Evolutionary conservation across 148 eudicot genomes (phyloP), one percentile per base, ranked within the genome.

Genomic region (Cornus florida): DNA sequence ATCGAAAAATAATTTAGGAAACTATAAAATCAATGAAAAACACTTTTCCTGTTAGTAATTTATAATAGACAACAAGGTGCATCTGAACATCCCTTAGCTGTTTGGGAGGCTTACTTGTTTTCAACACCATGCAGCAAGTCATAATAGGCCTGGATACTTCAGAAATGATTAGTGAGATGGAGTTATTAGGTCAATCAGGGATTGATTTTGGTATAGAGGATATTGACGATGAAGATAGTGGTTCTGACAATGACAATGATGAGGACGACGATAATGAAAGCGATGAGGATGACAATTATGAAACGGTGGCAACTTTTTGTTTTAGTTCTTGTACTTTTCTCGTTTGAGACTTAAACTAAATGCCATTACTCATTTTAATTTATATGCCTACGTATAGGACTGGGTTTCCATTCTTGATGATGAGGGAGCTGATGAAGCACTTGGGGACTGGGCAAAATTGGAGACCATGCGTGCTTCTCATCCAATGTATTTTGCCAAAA

Each of bases 361-460:
- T 50, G 56, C 68, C 64, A 33, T 32, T 69, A 62, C 38, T 23
- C 64, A 69, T 75, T 19, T 64, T 79, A n/a, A 41, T 46, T 75
- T 64, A 71, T 23, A n/a, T 64, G 60, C 22, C 72, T 79, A 24
- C 83, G 35, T 86, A 70, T 78, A 96, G 99, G 98, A 91, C 7
- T 93, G 98, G 99, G 93, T 91, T 83, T 82, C 90, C 80, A 79
- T 90, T 83, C 89, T 91, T 81, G 99, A 90, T 32, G 90, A 89
- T 79, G 98, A 87, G 62, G 95, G 87, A 28, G 90, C 91, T 79
- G 92, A 91, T 86, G 95, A 87, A 78, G 90, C 98, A 70, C 75
- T 88, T 50, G 97, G 97, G 73, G 98, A 93, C 82, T 96, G 99
- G 99, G 99, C 99, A 67, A 93, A 93, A 78, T 82, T 96, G 83